Percentiles rank a stretch among this genome's conserved stretches.
phyloP scores from a whole-genome alignment of 1,284 basidiomycete genomes.

The Moesziomyces globuligerus region DNA sequence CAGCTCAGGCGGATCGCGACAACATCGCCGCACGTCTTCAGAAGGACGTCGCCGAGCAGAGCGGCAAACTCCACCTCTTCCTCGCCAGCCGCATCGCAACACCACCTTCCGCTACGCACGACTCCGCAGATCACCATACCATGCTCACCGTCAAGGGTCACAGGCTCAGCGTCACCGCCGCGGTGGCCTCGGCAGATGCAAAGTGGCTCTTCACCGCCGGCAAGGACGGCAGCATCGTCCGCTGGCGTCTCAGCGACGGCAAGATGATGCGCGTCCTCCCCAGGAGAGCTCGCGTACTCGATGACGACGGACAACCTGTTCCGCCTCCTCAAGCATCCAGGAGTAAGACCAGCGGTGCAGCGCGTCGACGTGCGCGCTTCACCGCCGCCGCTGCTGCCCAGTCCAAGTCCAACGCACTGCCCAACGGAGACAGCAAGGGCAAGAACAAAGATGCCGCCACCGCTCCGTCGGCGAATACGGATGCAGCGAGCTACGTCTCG shows the following conservation, averaged over 20 bases:
- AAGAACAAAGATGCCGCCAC: conserved; percentile 12
- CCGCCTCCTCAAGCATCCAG: conserved; percentile 2
- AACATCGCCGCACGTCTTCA: conserved; percentile 88
- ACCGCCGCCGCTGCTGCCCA: not conserved
- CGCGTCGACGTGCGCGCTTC: conserved; percentile 35
- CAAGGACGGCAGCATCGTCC: conserved; percentile 62
- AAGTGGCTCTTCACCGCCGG: conserved; percentile 71
- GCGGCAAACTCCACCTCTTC: conserved; percentile 78
- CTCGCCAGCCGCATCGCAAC: conserved; percentile 68
- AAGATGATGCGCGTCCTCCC: conserved; percentile 51
- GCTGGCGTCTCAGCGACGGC: conserved; percentile 64
- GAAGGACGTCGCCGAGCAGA: conserved; percentile 58
- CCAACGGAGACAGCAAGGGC: conserved; percentile 3
- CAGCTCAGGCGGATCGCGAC: conserved; percentile 90
- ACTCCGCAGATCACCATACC: not conserved
- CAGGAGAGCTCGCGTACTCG: conserved; percentile 16
- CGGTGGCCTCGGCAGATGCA: conserved; percentile 77
- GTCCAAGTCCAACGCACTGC: too few species aligned
- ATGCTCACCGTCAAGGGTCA: conserved; percentile 74
- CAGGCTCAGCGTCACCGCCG: conserved; percentile 79
- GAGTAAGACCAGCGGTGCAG: conserved; percentile 46
- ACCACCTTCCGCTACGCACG: conserved; percentile 1
- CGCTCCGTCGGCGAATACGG: too few species aligned
- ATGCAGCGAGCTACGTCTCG: conserved; percentile 47
- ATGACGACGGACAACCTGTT: conserved; percentile 7